Percentiles rank a stretch among this genome's conserved stretches.
Evolutionary conservation across 805 yeast genomes (phyloP).

Genomic region (Brettanomyces nanus): DNA sequence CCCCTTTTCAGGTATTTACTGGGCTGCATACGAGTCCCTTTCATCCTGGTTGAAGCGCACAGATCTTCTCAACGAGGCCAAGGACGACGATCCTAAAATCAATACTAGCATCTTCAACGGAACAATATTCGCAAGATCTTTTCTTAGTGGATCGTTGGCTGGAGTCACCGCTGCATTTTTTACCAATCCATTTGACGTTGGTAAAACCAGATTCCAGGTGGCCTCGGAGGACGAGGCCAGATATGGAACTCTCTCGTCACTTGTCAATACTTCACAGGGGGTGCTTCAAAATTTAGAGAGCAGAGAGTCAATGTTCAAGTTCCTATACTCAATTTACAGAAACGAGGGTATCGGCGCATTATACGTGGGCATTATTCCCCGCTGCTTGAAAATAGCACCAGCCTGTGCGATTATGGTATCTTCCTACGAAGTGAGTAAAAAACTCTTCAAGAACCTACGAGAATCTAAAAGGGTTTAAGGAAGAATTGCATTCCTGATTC

Average conservation of each 20-base stretch:
- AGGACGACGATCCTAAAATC: slow-evolving; percentile 9
- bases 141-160: slow-evolving; percentile 73
- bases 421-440: slow-evolving; percentile 83
- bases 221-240: slow-evolving; percentile 27
- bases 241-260: slow-evolving; percentile 7
- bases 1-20: slow-evolving; percentile 91
- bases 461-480: background rate
- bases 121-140: slow-evolving; percentile 49
- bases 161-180: slow-evolving; percentile 80
- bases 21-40: slow-evolving; percentile 74
- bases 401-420: slow-evolving; percentile 98
- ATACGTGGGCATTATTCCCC: slow-evolving; percentile 81
- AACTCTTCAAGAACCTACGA: slow-evolving; percentile 28
- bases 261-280: slow-evolving; percentile 4
- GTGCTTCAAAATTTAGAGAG: slow-evolving; percentile 6
- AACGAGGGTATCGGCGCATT: slow-evolving; percentile 77
- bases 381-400: slow-evolving; percentile 89
- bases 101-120: slow-evolving; percentile 10
- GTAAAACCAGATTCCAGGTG: slow-evolving; percentile 85
- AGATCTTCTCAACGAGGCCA: slow-evolving; percentile 17
- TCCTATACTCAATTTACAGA: slow-evolving; percentile 51
- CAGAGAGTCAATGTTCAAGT: slow-evolving; percentile 56
- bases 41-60: slow-evolving; percentile 21
- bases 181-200: slow-evolving; percentile 96
- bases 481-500: background rate